These are phyloP conservation scores for Hypoxylon subgilvum DNA, from an alignment of 495 filamentous ascomycete species.

Conservation along the genomic window DNA sequence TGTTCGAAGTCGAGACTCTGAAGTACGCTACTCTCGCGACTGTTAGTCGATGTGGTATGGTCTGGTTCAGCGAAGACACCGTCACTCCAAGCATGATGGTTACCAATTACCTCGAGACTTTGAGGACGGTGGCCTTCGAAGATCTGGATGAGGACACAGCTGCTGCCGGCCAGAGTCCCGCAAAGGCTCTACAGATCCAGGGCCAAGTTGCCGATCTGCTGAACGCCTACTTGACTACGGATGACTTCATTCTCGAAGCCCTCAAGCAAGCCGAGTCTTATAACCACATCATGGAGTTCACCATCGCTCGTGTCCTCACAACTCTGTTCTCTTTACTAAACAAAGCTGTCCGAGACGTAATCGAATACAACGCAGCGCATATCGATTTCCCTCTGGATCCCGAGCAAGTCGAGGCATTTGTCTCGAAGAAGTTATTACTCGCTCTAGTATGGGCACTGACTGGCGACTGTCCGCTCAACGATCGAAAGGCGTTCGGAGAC, in stretches of 20 bases:
- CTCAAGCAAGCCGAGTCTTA: slow-evolving; percentile 75
- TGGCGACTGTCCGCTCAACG: slow-evolving; percentile 87
- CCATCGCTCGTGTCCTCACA: slow-evolving; percentile 83
- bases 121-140: slow-evolving; percentile 82
- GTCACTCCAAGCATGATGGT: slow-evolving; percentile 93
- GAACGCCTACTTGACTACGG: slow-evolving; percentile 72
- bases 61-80: slow-evolving; percentile 99
- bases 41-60: slow-evolving; percentile 99
- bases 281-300: slow-evolving; percentile 98
- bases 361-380: slow-evolving; percentile 95
- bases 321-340: slow-evolving; percentile 95
- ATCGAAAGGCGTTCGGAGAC: slow-evolving; percentile 88
- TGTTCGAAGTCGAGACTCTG: slow-evolving; percentile 99
- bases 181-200: slow-evolving; percentile 77
- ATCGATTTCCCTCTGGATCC: slow-evolving; percentile 89
- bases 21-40: slow-evolving; percentile 97
- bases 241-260: slow-evolving; percentile 78
- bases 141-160: slow-evolving; percentile 91
- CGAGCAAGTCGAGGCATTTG: slow-evolving; percentile 84
- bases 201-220: slow-evolving; percentile 77
- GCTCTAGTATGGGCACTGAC: slow-evolving; percentile 93
- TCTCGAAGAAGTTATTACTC: slow-evolving; percentile 90
- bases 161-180: slow-evolving; percentile 77
- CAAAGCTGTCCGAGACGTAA: slow-evolving; percentile 85
- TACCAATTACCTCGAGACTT: slow-evolving; percentile 81